Evolutionary conservation across 495 filamentous ascomycete genomes (phyloP), one percentile per base, ranked within the genome.

Genomic region (Penicillium taxi): DNA sequence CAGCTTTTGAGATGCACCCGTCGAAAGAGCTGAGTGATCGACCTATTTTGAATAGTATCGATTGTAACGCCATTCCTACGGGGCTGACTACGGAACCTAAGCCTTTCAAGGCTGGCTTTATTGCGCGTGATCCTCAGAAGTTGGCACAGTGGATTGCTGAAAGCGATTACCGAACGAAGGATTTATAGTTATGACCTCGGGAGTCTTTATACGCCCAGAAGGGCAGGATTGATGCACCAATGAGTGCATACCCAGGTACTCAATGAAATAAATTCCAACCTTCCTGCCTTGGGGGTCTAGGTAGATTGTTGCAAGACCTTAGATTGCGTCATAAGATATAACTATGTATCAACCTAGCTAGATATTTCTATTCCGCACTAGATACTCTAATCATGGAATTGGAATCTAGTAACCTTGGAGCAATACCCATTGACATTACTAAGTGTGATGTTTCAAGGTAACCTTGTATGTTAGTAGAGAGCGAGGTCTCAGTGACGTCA

Each of bases 51-150:
- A 60, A 82, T 58, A 61, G 71, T 5, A 63, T 84, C 34, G 70
- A 76, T 21, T 81, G 77, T 45, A 84, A 82, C 61, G 54, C 67
- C 5, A 71, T 74, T 24, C 66, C 74, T 5, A 82, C 78, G 17
- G 71, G 70, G n/a, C 55, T 84, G 61, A 82, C 79, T 5, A 75
- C 77, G 30, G 79, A 84, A 52, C 79, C 80, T 6, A 82, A 81
- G 67, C 69, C 71, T n/a, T 84, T 84, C 54, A 78, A 78, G 59
- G 61, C 71, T 12, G 64, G 71, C 2, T 69, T 78, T 38, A 57
- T 51, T 23, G 51, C 64, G n/a, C 59, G 74, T 16, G 63, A 77
- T 50, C 43, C 58, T 19, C 49, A 28, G 43, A 56, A 40, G 39
- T 31, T 75, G 44, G 51, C 67, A 50, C 36, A 55, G 32, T 78